These are phyloP conservation scores for Pyrrhoderma noxium DNA, from an alignment of 1,284 basidiomycete genomes.

Conservation along the genomic window DNA sequence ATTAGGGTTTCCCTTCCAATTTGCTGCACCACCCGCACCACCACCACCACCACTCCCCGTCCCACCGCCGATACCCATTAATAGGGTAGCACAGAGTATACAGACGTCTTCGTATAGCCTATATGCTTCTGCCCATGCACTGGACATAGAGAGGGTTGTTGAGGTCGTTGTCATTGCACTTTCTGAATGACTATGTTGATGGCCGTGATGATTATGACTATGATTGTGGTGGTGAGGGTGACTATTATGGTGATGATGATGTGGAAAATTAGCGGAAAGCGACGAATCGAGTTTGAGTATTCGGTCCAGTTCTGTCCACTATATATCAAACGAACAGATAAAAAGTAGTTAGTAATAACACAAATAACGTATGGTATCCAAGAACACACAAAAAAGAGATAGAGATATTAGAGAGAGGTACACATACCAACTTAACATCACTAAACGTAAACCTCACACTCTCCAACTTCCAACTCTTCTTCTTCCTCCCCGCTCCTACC, in stretches of 20 bases:
- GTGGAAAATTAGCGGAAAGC: conserved; percentile 15
- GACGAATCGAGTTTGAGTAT: conserved; percentile 48
- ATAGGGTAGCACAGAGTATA: conserved; percentile 67
- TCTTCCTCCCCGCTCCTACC: not conserved
- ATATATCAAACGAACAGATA: not conserved
- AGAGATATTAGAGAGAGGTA: conserved; percentile 27
- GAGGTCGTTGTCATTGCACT: conserved; percentile 12
- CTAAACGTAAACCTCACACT: conserved; percentile 71
- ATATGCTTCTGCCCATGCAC: conserved; percentile 62
- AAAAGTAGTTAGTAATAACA: not conserved
- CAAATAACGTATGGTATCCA: not conserved
- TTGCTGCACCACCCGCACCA: not conserved
- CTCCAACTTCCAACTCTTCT: conserved; percentile 38
- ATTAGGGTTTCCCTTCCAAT: conserved; percentile 22
- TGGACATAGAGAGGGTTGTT: conserved; percentile 28
- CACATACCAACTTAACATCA: conserved; percentile 68
- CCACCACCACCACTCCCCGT: conserved; percentile 44
- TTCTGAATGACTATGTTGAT: no score
- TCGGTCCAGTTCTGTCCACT: conserved; percentile 72
- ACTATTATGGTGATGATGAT: conserved; percentile 22
- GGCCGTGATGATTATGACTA: no score
- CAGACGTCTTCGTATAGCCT: conserved; percentile 76
- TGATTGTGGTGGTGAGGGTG: conserved; percentile 17
- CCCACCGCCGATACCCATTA: conserved; percentile 59
- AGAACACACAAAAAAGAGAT: not conserved